Evolutionary conservation across 108 stramenopile genomes (phyloP).

Genomic region (Epithemia pelagica): DNA sequence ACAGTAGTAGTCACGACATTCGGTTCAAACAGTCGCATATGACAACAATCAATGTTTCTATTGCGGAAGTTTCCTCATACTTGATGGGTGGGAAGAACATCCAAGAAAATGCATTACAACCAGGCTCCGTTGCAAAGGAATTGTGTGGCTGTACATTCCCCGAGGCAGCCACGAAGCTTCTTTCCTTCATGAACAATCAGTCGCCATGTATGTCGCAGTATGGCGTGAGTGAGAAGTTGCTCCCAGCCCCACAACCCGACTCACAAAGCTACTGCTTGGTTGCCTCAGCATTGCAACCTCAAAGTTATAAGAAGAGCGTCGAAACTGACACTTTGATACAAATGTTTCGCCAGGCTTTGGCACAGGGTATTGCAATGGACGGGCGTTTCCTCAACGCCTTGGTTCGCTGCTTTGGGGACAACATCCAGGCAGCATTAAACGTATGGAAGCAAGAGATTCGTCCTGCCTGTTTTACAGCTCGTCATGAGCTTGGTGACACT

Average conservation of each 20-base stretch:
- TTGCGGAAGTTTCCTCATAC: background rate
- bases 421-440: slow-evolving; percentile 52
- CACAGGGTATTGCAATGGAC: slow-evolving; percentile 36
- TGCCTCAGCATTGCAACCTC: slow-evolving; percentile 40
- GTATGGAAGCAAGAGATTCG: slow-evolving; percentile 64
- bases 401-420: slow-evolving; percentile 66
- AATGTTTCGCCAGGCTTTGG: slow-evolving; percentile 30
- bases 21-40: background rate
- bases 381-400: slow-evolving; percentile 76
- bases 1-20: too few relatives aligned
- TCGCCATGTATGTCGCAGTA: background rate
- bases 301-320: background rate
- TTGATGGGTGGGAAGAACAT: background rate
- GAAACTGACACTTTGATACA: slow-evolving; percentile 8
- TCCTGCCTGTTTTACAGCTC: slow-evolving; percentile 24
- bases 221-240: background rate
- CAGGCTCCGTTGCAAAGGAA: background rate
- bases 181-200: slow-evolving; percentile 36
- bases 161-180: slow-evolving; percentile 35
- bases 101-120: slow-evolving; percentile 20
- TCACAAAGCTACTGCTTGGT: slow-evolving; percentile 68
- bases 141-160: slow-evolving; percentile 24
- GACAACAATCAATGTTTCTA: background rate
- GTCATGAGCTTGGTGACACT: background rate
- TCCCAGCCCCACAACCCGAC: slow-evolving; percentile 33